These are phyloP conservation scores for Gyromitra esculenta DNA, from an alignment of 2,329 filamentous ascomycete species.

Conservation along the genomic window DNA sequence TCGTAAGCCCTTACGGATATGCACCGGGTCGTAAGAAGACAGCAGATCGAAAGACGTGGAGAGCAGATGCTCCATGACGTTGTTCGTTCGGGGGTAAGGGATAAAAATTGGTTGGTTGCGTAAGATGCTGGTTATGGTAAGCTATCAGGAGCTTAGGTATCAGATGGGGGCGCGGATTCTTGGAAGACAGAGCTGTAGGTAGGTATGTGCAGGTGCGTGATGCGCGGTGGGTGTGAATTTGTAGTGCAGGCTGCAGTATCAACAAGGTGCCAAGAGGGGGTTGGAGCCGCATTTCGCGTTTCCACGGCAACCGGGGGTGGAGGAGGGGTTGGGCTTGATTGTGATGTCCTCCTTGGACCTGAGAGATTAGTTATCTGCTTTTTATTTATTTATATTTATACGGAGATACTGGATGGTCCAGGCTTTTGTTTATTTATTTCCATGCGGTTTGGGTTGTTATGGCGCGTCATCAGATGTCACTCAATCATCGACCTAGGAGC, in stretches of 20 bases:
- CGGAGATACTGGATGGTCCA: not conserved
- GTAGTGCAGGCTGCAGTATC: conserved; percentile 43
- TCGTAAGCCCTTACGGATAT: conserved; percentile 90
- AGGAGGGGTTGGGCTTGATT: not conserved
- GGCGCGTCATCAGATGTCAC: conserved; percentile 25
- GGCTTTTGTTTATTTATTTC: not conserved
- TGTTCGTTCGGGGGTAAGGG: conserved; percentile 7
- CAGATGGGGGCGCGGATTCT: conserved; percentile 25
- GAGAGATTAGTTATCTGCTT: not conserved
- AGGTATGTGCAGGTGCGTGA: conserved; percentile 40
- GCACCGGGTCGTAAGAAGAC: conserved; percentile 86
- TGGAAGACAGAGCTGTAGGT: conserved; percentile 30
- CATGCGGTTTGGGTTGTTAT: not conserved
- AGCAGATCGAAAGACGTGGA: conserved; percentile 96
- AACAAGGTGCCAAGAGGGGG: conserved; percentile 42
- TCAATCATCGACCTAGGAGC: not conserved
- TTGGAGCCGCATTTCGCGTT: conserved; percentile 28
- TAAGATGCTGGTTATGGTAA: conserved; percentile 30
- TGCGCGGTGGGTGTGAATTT: conserved; percentile 45
- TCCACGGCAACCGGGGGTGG: conserved; percentile 24
- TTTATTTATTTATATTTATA: not conserved
- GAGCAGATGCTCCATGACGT: conserved; percentile 83
- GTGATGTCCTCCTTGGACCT: not conserved
- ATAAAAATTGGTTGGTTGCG: conserved; percentile 10
- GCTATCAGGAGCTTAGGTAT: conserved; percentile 44